phyloP scores from a whole-genome alignment of 768 basidiomycete genomes.

The Collybia mongolica region DNA sequence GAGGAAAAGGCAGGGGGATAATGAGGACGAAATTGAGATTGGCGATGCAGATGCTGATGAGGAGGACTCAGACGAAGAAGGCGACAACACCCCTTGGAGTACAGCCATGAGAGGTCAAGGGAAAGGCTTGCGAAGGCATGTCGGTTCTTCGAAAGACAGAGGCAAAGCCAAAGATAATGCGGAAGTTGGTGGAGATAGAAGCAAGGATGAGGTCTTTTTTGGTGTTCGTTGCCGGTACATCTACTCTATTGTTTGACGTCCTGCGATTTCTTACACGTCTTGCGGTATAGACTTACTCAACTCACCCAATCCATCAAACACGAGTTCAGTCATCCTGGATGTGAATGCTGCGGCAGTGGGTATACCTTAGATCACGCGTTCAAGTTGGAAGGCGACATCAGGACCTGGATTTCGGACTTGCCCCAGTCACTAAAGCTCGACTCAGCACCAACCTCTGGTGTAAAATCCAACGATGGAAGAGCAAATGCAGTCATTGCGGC shows the following conservation, averaged over 20 bases:
- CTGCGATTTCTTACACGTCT: too few species aligned
- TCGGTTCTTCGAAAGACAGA: neutral
- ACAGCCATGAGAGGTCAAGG: neutral
- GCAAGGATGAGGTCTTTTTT: slow-evolving; percentile 37
- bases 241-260: neutral
- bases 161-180: slow-evolving; percentile 2
- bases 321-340: slow-evolving; percentile 36
- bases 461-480: neutral
- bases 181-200: neutral
- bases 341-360: slow-evolving; percentile 31
- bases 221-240: slow-evolving; percentile 61
- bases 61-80: neutral
- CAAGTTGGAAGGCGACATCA: slow-evolving; percentile 54
- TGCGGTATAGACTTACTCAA: slow-evolving; percentile 48
- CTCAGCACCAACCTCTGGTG: slow-evolving; percentile 6
- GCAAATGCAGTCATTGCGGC: slow-evolving; percentile 37
- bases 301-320: slow-evolving; percentile 62
- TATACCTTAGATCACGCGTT: slow-evolving; percentile 65
- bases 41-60: neutral
- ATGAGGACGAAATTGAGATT: neutral
- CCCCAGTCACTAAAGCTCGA: slow-evolving; percentile 43
- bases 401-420: slow-evolving; percentile 50
- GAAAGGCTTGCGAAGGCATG: too few species aligned
- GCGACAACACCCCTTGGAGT: neutral
- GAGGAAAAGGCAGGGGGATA: too few species aligned